These are phyloP conservation scores for Cystobasidium ongulense DNA, from an alignment of 768 basidiomycete genomes.

Conservation along the genomic window DNA sequence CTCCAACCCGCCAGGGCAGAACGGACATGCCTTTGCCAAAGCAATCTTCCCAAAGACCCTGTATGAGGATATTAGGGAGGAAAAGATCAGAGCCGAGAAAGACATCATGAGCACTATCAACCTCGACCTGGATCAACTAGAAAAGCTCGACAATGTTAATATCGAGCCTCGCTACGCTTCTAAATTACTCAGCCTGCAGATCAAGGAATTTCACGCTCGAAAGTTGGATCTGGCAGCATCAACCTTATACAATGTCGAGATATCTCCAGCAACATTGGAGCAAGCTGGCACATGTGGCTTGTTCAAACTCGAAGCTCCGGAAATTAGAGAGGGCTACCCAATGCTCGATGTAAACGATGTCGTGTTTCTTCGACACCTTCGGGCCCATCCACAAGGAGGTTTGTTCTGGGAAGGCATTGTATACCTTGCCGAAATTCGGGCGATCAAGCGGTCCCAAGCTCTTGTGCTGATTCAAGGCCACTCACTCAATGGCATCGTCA, in stretches of 20 bases:
- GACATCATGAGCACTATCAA: background rate
- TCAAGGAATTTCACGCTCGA: constrained; percentile 3
- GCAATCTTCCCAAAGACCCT: background rate
- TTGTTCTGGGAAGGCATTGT: constrained; percentile 34
- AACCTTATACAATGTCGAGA: background rate
- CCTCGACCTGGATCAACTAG: background rate
- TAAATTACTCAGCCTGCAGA: background rate
- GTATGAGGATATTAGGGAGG: background rate
- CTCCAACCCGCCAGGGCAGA: background rate
- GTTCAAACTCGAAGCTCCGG: constrained; percentile 41
- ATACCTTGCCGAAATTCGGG: constrained; percentile 43
- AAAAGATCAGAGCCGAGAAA: background rate
- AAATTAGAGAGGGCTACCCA: constrained; percentile 45
- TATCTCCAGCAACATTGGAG: background rate
- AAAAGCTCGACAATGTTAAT: background rate
- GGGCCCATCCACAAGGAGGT: constrained; percentile 24
- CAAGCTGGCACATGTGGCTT: background rate
- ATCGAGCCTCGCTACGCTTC: background rate
- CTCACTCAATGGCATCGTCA: background rate
- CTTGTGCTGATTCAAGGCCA: background rate
- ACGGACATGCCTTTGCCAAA: background rate
- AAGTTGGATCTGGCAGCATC: background rate
- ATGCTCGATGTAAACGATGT: constrained; percentile 44
- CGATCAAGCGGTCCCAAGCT: background rate
- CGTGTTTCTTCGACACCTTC: constrained; percentile 42